These are phyloP conservation scores for Takashimella koratensis DNA, from an alignment of 1,284 basidiomycete species.

Conservation along the genomic window DNA sequence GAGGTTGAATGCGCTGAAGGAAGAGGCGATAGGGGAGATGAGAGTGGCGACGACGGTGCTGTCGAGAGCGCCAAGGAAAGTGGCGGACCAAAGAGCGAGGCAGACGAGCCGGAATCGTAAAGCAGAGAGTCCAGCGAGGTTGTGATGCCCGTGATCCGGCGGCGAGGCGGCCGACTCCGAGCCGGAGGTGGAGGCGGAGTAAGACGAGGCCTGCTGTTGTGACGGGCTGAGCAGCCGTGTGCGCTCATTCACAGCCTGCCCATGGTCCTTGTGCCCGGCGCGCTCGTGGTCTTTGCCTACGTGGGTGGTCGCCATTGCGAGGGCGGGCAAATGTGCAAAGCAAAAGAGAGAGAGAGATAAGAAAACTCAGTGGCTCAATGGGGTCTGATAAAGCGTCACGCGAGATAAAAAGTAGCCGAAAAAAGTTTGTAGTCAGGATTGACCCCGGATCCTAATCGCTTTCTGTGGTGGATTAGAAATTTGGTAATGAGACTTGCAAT, in stretches of 20 bases:
- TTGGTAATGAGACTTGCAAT: too few species aligned
- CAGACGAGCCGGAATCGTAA: conserved; percentile 32
- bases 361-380: too few species aligned
- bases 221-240: background rate
- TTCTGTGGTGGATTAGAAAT: too few species aligned
- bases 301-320: too few species aligned
- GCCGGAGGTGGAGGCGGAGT: background rate
- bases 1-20: conserved; percentile 52
- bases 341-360: too few species aligned
- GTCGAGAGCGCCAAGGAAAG: conserved; percentile 72
- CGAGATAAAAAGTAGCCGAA: too few species aligned
- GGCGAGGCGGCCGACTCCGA: background rate
- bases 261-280: too few species aligned
- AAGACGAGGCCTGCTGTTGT: background rate
- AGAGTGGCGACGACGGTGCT: conserved; percentile 59
- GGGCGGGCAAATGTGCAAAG: too few species aligned
- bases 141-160: conserved; percentile 26
- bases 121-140: conserved; percentile 35
- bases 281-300: too few species aligned
- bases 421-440: too few species aligned
- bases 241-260: conserved; percentile 3
- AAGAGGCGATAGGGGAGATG: conserved; percentile 51
- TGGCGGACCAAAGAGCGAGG: conserved; percentile 31
- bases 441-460: too few species aligned
- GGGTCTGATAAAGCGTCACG: too few species aligned